A percentile compares a stretch with the other conserved stretches of the same genome.
Evolutionary conservation across 2,329 filamentous ascomycete genomes (phyloP).

Genomic region (Ceratocystiopsis sp.): DNA sequence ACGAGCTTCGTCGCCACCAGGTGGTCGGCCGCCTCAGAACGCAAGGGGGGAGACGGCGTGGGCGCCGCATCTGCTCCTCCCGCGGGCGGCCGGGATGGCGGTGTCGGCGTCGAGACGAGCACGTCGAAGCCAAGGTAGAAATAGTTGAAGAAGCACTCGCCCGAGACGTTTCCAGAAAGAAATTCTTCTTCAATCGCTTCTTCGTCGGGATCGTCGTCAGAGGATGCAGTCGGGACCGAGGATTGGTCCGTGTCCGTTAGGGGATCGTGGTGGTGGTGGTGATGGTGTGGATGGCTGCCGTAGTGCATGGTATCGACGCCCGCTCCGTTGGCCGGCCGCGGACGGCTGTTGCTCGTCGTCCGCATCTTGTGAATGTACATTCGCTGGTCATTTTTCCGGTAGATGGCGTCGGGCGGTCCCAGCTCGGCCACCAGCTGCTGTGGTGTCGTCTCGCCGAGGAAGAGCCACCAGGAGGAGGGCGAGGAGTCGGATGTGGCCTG

Average conservation of each 20-base stretch:
- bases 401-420: constrained; percentile 85
- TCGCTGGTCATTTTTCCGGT: constrained; percentile 75
- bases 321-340: constrained; percentile 24
- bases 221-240: constrained; percentile 52
- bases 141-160: constrained; percentile 91
- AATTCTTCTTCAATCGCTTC: constrained; percentile 40
- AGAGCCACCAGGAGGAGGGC: constrained; percentile 40
- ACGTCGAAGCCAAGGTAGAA: constrained; percentile 92
- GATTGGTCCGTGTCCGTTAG: constrained; percentile 59
- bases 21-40: constrained; percentile 34
- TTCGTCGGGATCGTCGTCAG: constrained; percentile 49
- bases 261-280: constrained; percentile 17
- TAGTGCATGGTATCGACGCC: constrained; percentile 17
- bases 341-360: constrained; percentile 31
- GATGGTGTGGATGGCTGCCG: too few relatives aligned
- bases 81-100: constrained; percentile 47
- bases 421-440: constrained; percentile 85
- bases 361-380: constrained; percentile 68
- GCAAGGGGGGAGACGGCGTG: constrained; percentile 4
- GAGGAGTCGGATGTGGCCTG: neutral
- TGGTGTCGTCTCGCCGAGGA: constrained; percentile 70
- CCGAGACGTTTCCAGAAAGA: constrained; percentile 32
- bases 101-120: constrained; percentile 61
- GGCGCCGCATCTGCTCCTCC: constrained; percentile 9
- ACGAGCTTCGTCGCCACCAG: constrained; percentile 84